phyloP scores from a whole-genome alignment of 805 yeast genomes.

The Ogataea siamensis region DNA sequence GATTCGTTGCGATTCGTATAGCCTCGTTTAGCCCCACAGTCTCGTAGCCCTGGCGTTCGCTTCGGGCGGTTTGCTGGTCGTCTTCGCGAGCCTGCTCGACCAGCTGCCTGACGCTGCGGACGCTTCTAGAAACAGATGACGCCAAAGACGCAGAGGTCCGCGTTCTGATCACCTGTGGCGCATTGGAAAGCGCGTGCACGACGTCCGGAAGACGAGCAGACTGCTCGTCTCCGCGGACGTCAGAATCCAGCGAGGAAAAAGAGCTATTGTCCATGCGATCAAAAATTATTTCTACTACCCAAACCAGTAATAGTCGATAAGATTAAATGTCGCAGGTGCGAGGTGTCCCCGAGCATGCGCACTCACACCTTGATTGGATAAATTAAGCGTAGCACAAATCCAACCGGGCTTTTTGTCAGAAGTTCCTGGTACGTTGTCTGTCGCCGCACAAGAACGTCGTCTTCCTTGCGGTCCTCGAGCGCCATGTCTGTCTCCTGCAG shows the following conservation, averaged over 20 bases:
- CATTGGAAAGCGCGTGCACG: neutral
- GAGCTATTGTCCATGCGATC: neutral
- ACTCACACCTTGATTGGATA: constrained; percentile 6
- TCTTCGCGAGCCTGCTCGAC: constrained; percentile 26
- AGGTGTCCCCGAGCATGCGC: neutral
- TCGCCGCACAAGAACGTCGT: neutral
- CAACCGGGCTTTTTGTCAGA: neutral
- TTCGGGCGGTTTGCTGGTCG: constrained; percentile 20
- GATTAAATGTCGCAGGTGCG: neutral
- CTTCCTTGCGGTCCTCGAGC: neutral
- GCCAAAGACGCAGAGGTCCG: constrained; percentile 10
- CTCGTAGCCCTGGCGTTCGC: constrained; percentile 21
- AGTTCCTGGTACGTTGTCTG: neutral
- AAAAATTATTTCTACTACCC: neutral
- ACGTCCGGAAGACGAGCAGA: neutral
- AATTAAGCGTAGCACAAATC: neutral
- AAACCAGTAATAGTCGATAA: constrained; percentile 1
- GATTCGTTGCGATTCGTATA: constrained; percentile 23
- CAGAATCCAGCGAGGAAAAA: constrained; percentile 8
- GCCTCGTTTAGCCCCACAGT: constrained; percentile 28
- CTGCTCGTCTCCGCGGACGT: neutral
- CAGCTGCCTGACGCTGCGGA: constrained; percentile 14
- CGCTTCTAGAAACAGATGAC: constrained; percentile 15
- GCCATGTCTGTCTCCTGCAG: neutral
- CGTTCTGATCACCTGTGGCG: neutral